phyloP scores from a whole-genome alignment of 2,329 filamentous ascomycete species.

The Parasarocladium wereldwijsianum region DNA sequence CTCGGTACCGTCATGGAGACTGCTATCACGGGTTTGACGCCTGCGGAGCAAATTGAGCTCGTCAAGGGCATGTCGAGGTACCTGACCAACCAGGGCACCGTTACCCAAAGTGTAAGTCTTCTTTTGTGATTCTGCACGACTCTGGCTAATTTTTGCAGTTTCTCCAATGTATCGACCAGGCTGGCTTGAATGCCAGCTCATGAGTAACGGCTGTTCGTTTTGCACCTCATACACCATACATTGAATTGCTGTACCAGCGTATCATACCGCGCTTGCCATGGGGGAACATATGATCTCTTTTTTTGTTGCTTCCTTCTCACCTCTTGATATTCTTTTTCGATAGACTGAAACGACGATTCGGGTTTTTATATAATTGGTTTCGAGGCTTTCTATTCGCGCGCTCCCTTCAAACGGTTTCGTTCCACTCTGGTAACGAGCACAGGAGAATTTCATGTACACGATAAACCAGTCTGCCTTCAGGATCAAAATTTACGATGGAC shows the following conservation, averaged over 20 bases:
- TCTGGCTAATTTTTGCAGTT: conserved; percentile 6
- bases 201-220: conserved; percentile 1
- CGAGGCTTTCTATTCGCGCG: too few species aligned
- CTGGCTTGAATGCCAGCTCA: conserved; percentile 4
- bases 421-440: too few species aligned
- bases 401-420: too few species aligned
- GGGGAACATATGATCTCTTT: neutral
- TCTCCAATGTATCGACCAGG: conserved; percentile 9
- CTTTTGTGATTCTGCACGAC: neutral
- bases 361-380: too few species aligned
- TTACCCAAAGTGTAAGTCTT: conserved; percentile 17
- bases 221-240: conserved; percentile 1
- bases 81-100: conserved; percentile 46
- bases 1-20: conserved; percentile 81
- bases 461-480: too few species aligned
- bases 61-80: conserved; percentile 50
- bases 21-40: conserved; percentile 74
- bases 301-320: neutral
- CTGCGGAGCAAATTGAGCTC: conserved; percentile 80
- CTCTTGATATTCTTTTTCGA: conserved; percentile 6
- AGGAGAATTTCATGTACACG: too few species aligned
- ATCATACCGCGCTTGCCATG: neutral
- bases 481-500: too few species aligned
- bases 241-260: neutral
- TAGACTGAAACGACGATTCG: too few species aligned